Conservation (phyloP, 2,329 filamentous ascomycete species). For the Calcarisporium arbuscula region DNA sequence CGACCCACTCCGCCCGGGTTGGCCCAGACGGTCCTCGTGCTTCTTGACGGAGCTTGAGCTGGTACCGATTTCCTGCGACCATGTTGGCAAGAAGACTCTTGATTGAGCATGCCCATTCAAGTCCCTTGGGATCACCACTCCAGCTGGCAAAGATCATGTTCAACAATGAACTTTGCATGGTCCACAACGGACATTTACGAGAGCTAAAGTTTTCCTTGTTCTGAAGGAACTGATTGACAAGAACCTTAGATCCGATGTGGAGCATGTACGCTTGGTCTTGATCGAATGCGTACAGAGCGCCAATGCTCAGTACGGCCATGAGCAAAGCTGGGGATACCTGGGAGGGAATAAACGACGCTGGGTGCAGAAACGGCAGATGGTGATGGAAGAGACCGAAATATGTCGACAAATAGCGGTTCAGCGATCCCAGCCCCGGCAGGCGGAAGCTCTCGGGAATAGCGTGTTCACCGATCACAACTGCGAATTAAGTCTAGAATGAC, state of each 20-base stretch:
- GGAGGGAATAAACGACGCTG: constrained; percentile 79
- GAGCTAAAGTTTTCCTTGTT: constrained; percentile 99
- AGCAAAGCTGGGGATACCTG: constrained; percentile 76
- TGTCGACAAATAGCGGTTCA: constrained; percentile 90
- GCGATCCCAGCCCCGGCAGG: constrained; percentile 68
- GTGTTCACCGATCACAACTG: constrained; percentile 69
- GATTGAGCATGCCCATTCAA: constrained; percentile 98
- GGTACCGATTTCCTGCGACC: constrained; percentile 95
- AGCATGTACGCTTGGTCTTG: constrained; percentile 96
- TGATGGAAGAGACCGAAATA: constrained; percentile 98
- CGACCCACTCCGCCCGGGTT: constrained; percentile 85
- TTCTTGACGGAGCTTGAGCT: constrained; percentile 88
- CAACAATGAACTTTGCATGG: constrained; percentile 91
- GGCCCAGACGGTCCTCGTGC: constrained; percentile 71
- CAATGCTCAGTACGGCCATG: constrained; percentile 87
- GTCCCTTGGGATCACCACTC: constrained; percentile 94
- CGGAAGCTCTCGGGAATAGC: constrained; percentile 85
- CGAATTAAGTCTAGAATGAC: constrained; percentile 82
- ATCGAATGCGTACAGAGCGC: constrained; percentile 93
- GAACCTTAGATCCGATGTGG: constrained; percentile 93
- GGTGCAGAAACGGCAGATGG: constrained; percentile 91
- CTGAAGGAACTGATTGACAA: constrained; percentile 94
- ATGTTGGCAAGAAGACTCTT: constrained; percentile 97
- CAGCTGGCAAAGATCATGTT: constrained; percentile 99
- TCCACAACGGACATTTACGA: constrained; percentile 93